Evolutionary conservation across 1,284 basidiomycete species (phyloP).

Genomic region (Heterobasidion annosum): DNA sequence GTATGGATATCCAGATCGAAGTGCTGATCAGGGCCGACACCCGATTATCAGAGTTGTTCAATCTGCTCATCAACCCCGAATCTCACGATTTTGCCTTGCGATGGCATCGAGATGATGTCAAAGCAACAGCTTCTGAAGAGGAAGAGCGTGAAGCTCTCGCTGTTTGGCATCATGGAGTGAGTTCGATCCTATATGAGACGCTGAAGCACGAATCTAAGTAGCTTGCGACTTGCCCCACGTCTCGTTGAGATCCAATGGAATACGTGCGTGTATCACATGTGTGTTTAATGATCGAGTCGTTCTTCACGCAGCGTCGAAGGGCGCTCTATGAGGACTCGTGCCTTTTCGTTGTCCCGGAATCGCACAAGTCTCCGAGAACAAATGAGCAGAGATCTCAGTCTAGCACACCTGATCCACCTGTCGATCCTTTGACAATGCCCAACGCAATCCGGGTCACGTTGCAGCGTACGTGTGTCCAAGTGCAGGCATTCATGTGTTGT

Average conservation of each 20-base stretch:
- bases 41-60: constrained; percentile 53
- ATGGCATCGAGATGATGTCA: constrained; percentile 81
- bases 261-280: constrained; percentile 35
- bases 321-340: constrained; percentile 71
- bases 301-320: constrained; percentile 21
- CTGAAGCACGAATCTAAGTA: too few relatives aligned
- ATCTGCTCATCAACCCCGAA: constrained; percentile 60
- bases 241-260: constrained; percentile 74
- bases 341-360: constrained; percentile 67
- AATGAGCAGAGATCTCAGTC: constrained; percentile 52
- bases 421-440: constrained; percentile 61
- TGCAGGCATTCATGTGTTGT: background rate
- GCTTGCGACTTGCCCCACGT: background rate
- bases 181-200: constrained; percentile 14
- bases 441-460: constrained; percentile 52
- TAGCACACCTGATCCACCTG: constrained; percentile 43
- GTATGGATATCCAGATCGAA: background rate
- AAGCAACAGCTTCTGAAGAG: constrained; percentile 48
- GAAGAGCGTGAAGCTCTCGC: constrained; percentile 56
- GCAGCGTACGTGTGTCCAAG: constrained; percentile 35
- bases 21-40: background rate
- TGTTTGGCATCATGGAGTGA: constrained; percentile 60
- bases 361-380: constrained; percentile 54
- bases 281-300: background rate
- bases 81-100: constrained; percentile 63